A percentile compares a stretch with the other conserved stretches of the same genome.
Evolutionary conservation across 352 stramenopile genomes (phyloP).

Genomic region (Globisporangium iwayamae): DNA sequence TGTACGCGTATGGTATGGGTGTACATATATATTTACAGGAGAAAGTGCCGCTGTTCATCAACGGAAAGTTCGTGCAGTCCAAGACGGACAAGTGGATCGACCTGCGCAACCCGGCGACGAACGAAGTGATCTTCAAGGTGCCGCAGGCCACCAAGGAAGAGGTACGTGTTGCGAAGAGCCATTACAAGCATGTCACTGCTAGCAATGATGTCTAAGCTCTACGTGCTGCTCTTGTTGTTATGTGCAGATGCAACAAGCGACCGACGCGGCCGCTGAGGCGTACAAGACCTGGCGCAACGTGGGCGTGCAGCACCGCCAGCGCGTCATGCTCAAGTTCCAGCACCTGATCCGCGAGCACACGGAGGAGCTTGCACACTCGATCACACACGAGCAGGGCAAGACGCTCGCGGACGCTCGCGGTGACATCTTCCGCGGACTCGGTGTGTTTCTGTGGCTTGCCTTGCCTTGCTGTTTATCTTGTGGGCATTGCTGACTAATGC

Average conservation of each 20-base stretch:
- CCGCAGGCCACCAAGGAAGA: constrained; percentile 85
- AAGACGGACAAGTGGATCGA: constrained; percentile 91
- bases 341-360: constrained; percentile 93
- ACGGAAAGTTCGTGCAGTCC: constrained; percentile 91
- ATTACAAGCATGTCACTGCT: not conserved
- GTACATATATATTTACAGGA: constrained; percentile 24
- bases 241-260: constrained; percentile 80
- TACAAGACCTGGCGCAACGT: constrained; percentile 93
- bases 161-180: constrained; percentile 20
- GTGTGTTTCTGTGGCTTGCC: constrained; percentile 18
- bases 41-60: constrained; percentile 87
- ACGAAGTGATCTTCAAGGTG: constrained; percentile 84
- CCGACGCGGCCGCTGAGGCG: constrained; percentile 68
- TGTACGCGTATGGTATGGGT: not conserved
- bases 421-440: constrained; percentile 96
- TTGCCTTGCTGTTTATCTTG: not conserved
- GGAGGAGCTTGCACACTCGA: constrained; percentile 93
- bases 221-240: not conserved
- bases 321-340: constrained; percentile 96
- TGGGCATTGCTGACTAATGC: not conserved
- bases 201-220: constrained; percentile 1
- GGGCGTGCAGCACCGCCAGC: constrained; percentile 91
- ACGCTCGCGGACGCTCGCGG: constrained; percentile 92
- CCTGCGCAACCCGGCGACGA: constrained; percentile 90
- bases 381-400: constrained; percentile 93